phyloP scores from a whole-genome alignment of 148 eudicot genomes.

The Rheum nobile region DNA sequence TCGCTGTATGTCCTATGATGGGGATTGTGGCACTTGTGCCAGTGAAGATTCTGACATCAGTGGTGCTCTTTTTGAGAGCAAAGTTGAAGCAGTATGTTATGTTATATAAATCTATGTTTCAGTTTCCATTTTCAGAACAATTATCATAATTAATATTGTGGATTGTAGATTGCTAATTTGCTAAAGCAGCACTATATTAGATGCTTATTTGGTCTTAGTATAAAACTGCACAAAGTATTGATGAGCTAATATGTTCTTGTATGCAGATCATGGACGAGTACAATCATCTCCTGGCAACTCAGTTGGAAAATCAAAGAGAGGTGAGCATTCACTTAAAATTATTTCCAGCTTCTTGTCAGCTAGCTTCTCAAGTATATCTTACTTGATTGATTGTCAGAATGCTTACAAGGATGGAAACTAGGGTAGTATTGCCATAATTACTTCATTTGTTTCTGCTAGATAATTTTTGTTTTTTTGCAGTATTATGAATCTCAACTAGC shows the following conservation, averaged over 20 bases:
- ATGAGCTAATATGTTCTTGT: not conserved
- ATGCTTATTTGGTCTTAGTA: not conserved
- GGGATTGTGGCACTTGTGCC: slow-evolving; percentile 59
- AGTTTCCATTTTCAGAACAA: not conserved
- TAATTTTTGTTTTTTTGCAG: slow-evolving; percentile 22
- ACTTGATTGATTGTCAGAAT: not conserved
- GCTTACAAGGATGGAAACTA: not conserved
- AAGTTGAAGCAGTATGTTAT: slow-evolving; percentile 64
- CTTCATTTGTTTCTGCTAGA: not conserved
- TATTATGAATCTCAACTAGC: slow-evolving; percentile 65
- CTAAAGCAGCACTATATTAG: not conserved
- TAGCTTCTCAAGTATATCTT: not conserved
- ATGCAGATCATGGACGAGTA: slow-evolving; percentile 75
- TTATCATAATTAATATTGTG: not conserved
- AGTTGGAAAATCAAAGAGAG: slow-evolving; percentile 84
- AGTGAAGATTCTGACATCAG: slow-evolving; percentile 61
- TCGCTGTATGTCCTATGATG: slow-evolving; percentile 40
- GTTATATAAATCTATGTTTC: not conserved
- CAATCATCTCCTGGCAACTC: slow-evolving; percentile 82
- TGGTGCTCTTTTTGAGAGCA: slow-evolving; percentile 72
- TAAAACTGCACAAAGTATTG: not conserved
- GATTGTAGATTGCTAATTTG: not conserved
- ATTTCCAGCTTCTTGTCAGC: not conserved
- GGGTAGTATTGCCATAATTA: not conserved
- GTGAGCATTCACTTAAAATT: slow-evolving; percentile 23